phyloP scores from a whole-genome alignment of 768 basidiomycete species.

The Guyanaporus albipodus region DNA sequence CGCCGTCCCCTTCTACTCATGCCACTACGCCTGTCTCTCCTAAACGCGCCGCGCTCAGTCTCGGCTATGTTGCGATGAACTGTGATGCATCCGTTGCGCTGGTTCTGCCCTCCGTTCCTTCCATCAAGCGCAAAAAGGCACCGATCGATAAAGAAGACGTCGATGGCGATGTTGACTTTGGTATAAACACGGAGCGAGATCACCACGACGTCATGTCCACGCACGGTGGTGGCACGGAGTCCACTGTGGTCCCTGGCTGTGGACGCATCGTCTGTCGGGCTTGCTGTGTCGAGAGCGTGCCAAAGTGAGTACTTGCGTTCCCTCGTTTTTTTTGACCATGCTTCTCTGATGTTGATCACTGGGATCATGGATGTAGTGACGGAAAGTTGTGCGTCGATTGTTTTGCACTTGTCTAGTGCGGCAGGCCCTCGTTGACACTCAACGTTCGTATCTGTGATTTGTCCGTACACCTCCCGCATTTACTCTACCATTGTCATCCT shows the following conservation, averaged over 20 bases:
- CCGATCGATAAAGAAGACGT: conserved; percentile 21
- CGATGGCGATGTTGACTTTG: conserved; percentile 7
- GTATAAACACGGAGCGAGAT: neutral
- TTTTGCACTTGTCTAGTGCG: conserved; percentile 23
- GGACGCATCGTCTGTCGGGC: conserved; percentile 33
- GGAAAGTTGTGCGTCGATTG: conserved; percentile 32
- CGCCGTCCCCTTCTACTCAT: conserved; percentile 26
- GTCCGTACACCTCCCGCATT: neutral
- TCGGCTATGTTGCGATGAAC: conserved; percentile 24
- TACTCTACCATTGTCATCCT: neutral
- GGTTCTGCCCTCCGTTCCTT: neutral
- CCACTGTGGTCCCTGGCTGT: conserved; percentile 29
- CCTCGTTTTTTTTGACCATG: neutral
- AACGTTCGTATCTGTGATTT: neutral
- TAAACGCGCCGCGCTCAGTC: conserved; percentile 25
- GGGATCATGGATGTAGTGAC: conserved; percentile 15
- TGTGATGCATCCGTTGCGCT: conserved; percentile 4
- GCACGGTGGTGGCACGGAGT: conserved; percentile 3
- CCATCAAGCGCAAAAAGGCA: conserved; percentile 28
- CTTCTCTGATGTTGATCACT: conserved; percentile 8
- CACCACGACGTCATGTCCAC: neutral
- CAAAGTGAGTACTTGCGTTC: conserved; percentile 28
- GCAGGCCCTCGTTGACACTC: neutral
- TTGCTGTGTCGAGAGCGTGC: conserved; percentile 35
- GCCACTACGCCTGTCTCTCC: conserved; percentile 20